Percentiles rank a stretch among this genome's conserved stretches.
Conservation (phyloP, 1,284 basidiomycete species). For the Omphalotus olearius region DNA sequence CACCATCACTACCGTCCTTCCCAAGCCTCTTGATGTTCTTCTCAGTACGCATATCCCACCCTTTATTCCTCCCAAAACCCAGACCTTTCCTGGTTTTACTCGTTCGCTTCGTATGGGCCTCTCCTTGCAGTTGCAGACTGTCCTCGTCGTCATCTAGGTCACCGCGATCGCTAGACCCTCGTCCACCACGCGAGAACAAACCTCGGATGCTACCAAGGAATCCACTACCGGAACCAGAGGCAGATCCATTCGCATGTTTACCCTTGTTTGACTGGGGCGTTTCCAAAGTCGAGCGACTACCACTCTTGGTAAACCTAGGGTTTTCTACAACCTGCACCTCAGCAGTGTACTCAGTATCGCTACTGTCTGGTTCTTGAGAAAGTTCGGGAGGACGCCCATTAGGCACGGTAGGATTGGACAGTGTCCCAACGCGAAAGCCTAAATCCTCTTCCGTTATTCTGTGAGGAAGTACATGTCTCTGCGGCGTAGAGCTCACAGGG, state of each 20-base stretch:
- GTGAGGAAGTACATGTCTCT: slow-evolving; percentile 28
- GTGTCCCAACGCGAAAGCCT: neutral
- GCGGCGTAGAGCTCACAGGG: no score
- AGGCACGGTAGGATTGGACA: neutral
- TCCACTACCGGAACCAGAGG: slow-evolving; percentile 14
- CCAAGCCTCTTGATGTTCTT: slow-evolving; percentile 15
- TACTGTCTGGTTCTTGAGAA: slow-evolving; percentile 24
- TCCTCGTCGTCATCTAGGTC: slow-evolving; percentile 12
- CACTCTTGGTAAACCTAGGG: slow-evolving; percentile 36
- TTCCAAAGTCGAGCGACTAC: slow-evolving; percentile 14
- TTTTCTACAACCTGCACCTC: slow-evolving; percentile 55
- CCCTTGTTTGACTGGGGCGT: slow-evolving; percentile 13
- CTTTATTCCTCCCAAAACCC: slow-evolving; percentile 14
- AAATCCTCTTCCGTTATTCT: slow-evolving; percentile 44
- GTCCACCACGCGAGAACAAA: slow-evolving; percentile 26
- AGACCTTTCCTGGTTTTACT: neutral
- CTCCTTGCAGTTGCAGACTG: neutral
- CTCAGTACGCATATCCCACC: slow-evolving; percentile 10
- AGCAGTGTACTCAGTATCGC: slow-evolving; percentile 29
- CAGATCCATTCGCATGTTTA: neutral
- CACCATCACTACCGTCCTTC: slow-evolving; percentile 4
- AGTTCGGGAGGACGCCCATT: neutral
- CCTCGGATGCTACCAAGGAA: slow-evolving; percentile 39
- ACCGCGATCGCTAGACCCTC: slow-evolving; percentile 11
- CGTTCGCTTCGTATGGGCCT: no score